Base-by-base conservation (phyloP, 2,329 filamentous ascomycete genomes). In the Exutisphaerella laricina region DNA sequence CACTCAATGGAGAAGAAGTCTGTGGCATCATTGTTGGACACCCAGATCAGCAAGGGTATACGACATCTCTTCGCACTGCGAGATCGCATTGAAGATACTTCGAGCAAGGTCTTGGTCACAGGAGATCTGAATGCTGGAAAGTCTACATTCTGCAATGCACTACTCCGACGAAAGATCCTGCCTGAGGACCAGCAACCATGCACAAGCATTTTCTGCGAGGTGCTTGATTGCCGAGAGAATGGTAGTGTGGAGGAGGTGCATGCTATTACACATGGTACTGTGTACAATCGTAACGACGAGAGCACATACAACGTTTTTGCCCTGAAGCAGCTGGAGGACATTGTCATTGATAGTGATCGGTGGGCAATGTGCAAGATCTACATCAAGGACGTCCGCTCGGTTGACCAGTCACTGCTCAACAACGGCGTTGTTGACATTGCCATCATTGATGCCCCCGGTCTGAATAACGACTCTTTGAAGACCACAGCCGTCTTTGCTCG, bases 401-500 rank as follows among this genome's bases (percentile, higher is more conserved):
- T 96, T 34, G 88, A 97, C 58, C 85, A 97, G 62, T 97, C 90
- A 5, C 70, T 98, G 5, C 79, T 98, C 42, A 96, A 95, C 69
- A 98, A 98, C 55, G 92, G 92, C 8, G 89, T 97, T 1, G 92
- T 98, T 30, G 92, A 98, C 60, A 98, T 98, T 62, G 89, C 92
- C 1, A 75, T 98, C 40, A 98, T 98, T 53, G 92, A 98, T 65
- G 92, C 92, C 0, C 92, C 92, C 1, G 92, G 92, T 21, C 74
- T 98, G 40, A 98, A 98, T 66, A 88, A 86, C 16, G 90, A 98
- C 63, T 97, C 90, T 1, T 81, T 95, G 33, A 94, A 97, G 70
- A 98, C 92, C 0, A 98, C 92, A 1, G 92, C 92, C 14, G 85
- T 98, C 5, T 98, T 98, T 65, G 92, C 92, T 17, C 78, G 92